Percentiles rank a stretch among this genome's conserved stretches.
phyloP scores from a whole-genome alignment of 2,329 filamentous ascomycete species.

The Trichoderma koningii region DNA sequence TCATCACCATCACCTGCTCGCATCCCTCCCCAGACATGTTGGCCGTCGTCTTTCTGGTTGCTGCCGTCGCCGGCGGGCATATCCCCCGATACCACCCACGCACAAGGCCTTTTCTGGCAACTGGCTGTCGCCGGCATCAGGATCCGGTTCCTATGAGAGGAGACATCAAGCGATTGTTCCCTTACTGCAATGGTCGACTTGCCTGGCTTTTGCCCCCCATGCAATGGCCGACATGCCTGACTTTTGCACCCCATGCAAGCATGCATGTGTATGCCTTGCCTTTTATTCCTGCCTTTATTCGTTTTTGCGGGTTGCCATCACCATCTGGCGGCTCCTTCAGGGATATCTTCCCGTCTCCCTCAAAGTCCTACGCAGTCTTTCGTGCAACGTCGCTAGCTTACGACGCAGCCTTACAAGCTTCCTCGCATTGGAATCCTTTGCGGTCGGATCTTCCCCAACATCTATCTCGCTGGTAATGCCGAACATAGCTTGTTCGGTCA shows the following conservation, averaged over 20 bases:
- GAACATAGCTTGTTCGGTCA: not conserved
- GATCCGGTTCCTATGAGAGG: not conserved
- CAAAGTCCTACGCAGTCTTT: conserved; percentile 14
- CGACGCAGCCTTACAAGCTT: not conserved
- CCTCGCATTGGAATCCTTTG: not conserved
- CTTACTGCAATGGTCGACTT: not conserved
- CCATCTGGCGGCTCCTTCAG: not conserved
- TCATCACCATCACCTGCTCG: not conserved
- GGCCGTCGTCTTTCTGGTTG: not conserved
- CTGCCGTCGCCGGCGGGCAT: not conserved
- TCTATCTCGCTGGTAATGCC: not conserved
- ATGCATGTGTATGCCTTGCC: not conserved
- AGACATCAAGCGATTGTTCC: not conserved
- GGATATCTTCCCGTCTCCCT: not conserved
- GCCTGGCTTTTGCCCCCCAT: not conserved
- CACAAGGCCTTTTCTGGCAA: not conserved
- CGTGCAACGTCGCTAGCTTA: conserved; percentile 10
- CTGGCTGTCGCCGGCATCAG: not conserved
- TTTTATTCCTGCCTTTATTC: not conserved
- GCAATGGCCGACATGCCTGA: not conserved
- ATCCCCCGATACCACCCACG: not conserved
- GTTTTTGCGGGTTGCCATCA: not conserved
- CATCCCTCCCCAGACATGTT: conserved; percentile 6
- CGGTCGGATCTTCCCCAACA: no score
- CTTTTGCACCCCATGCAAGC: not conserved